Base-by-base conservation (phyloP, 768 basidiomycete genomes). In the Pleurotus cornucopiae region DNA sequence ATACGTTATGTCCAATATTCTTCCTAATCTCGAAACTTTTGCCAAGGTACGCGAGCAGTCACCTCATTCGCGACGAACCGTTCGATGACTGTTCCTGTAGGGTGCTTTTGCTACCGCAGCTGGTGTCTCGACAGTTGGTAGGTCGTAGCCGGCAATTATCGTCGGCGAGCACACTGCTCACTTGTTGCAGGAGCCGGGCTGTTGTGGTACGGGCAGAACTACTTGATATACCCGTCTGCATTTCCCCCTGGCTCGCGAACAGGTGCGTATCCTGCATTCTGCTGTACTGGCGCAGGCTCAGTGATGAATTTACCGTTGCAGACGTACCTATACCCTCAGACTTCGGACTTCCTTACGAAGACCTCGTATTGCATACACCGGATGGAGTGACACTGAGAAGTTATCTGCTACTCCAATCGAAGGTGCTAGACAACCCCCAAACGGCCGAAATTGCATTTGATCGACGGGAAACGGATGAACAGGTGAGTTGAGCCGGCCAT, bases 201-300 rank as follows among this genome's bases (percentile, higher is more conserved):
- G 37, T 78, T 93, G 14, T 94, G 89, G 70, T 88, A 89, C 61
- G 91, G 89, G 25, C 94, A 98, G 67, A 88, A 86, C 66, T 88
- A 82, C 62, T 76, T 98, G 52, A 95, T 98, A 67, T 98, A 96
- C 68, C 94, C 94, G 0, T 86, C 91, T 14, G 86, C 87, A 6
- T 86, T 91, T 54, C 79, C 79, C 21, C 80, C 84, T 4, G 93
- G 93, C 1, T 93, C 93, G 21, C 76, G 94, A 47, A 85, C 76
- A 63, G 81, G 93, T 91, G 57, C 57, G 69, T 34, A 53, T n/a
- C 23, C 37, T 58, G 30, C 44, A 40, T 23, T 11, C 14, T 26
- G 46, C 48, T 9, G 7, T 16, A 34, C n/a, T 16, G 47, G 26
- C 46, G 58, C 39, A 44, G 5, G 26, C 48, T 59, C 39, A 44